A percentile compares a stretch with the other conserved stretches of the same genome.
These are phyloP conservation scores for sunflower (Helianthus annuus) DNA, from an alignment of 129 eudicot species.

Conservation along the genomic window HanXRQr2.0-SUNRISE NC_035434.2:165795065-165795564, in stretches of 20 bases:
- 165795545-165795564: no score
- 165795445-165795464: slow-evolving; percentile 1
- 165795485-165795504: no score
- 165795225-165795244: slow-evolving; percentile 71
- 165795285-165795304: slow-evolving; percentile 48
- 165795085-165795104: slow-evolving; percentile 77
- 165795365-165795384: slow-evolving; percentile 47
- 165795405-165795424: slow-evolving; percentile 69
- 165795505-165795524: no score
- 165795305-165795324: slow-evolving; percentile 56
- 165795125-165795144: slow-evolving; percentile 63
- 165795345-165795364: slow-evolving; percentile 58
- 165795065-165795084: slow-evolving; percentile 81
- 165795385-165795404: slow-evolving; percentile 41
- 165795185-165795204: no score
- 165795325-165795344: slow-evolving; percentile 50
- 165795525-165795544: no score
- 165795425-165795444: slow-evolving; percentile 5
- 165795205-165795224: slow-evolving; percentile 7
- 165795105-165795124: slow-evolving; percentile 49
- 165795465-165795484: neutral
- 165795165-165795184: neutral
- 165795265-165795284: slow-evolving; percentile 86
- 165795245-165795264: slow-evolving; percentile 73
- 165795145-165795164: slow-evolving; percentile 61